Base-by-base conservation (phyloP, 768 basidiomycete species). In the Lactifluus piperatus region DNA sequence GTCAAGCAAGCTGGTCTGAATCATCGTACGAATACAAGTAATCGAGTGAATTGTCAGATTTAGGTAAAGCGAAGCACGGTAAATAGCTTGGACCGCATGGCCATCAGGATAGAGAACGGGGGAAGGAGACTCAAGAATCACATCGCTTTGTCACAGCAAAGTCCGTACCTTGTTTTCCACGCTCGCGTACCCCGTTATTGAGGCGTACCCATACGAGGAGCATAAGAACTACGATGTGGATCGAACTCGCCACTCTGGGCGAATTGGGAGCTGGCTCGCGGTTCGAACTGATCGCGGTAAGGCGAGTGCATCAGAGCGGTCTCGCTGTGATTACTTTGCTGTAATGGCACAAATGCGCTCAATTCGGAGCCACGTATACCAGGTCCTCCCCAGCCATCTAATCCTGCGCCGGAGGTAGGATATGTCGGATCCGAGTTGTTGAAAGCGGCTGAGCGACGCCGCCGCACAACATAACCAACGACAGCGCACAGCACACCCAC, bases 261-360 rank as follows among this genome's bases (percentile, higher is more conserved):
- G 20, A 48, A 56, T 47, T 54, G 61, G 43, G 62, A 71, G 57
- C 62, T 56, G 29, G 56, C 37, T 20, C 45, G 58, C 46, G 53
- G 43, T 56, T 65, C 55, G 45, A 62, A 65, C 49, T 71, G 69
- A 56, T 77, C 74, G 54, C 67, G 71, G 64, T 74, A 75, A 18
- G 70, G 71, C 57, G 68, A 62, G 47, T 74, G 73, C 59, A 72
- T 66, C 37, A 72, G 69, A 63, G 70, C 68, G 20, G 69, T 75
- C 3, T 56, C 50, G 68, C 83, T 86, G 48, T 75, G 74, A 63
- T 81, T 81, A 32, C 79, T 80, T 68, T 84, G 84, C 64, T 81
- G 80, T 66, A 89, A 69, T n/a, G 87, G 86, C 52, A 85, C 74
- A 66, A 88, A 88, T 36, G 85, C 79, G 62, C 83, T 84, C 66